A percentile compares a stretch with the other conserved stretches of the same genome.
Conservation (phyloP, 371 early-diverging fungal genomes). For the Saksenaea vasiformis region DNA sequence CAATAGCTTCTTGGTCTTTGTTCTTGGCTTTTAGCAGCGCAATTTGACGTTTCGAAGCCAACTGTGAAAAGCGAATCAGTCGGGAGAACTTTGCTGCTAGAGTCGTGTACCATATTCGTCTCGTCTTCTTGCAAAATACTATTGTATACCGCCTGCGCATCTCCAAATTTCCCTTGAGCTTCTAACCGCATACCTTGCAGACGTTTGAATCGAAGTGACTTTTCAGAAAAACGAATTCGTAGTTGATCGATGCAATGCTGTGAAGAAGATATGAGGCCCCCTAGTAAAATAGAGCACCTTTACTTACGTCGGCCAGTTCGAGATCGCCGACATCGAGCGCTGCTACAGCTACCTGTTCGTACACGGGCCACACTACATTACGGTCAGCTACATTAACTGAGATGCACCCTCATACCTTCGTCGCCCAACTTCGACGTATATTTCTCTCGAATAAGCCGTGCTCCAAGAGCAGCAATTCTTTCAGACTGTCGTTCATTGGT, state of each 20-base stretch:
- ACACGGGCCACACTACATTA: constrained; percentile 70
- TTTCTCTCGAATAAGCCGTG: constrained; percentile 40
- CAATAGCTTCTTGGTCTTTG: constrained; percentile 72
- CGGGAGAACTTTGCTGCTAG: constrained; percentile 15
- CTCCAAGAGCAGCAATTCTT: constrained; percentile 33
- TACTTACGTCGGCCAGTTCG: constrained; percentile 60
- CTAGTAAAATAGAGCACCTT: not conserved
- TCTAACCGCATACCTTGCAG: constrained; percentile 71
- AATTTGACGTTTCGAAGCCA: constrained; percentile 72
- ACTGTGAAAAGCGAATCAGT: constrained; percentile 28
- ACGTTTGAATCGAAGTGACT: constrained; percentile 67
- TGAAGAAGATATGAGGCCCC: not conserved
- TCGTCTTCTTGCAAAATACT: constrained; percentile 65
- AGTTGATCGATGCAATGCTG: constrained; percentile 65
- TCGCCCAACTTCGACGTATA: constrained; percentile 38
- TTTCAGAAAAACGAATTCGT: constrained; percentile 59
- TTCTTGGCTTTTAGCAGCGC: constrained; percentile 71
- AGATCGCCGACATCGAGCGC: constrained; percentile 78
- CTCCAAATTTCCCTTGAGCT: constrained; percentile 68
- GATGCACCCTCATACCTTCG: constrained; percentile 34
- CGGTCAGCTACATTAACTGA: not conserved
- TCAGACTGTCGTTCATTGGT: constrained; percentile 47
- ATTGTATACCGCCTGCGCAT: constrained; percentile 68
- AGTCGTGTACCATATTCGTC: constrained; percentile 58
- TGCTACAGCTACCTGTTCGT: constrained; percentile 82